These are phyloP conservation scores for Phaeosphaeria sp. DNA, from an alignment of 2,329 filamentous ascomycete genomes.

Conservation along the genomic window DNA sequence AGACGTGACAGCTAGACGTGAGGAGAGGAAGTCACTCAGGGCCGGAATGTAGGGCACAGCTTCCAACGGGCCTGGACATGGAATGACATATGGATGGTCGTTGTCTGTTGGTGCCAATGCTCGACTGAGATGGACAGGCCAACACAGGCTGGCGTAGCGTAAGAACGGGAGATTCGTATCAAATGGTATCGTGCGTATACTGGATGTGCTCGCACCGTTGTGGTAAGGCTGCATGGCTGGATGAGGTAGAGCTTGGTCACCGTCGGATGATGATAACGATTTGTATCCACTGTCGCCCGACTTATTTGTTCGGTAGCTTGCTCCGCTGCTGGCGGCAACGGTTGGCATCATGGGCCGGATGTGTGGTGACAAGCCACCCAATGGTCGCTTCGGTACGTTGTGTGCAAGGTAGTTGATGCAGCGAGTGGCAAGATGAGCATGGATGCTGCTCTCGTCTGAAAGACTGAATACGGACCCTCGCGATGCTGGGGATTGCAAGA, in stretches of 20 bases:
- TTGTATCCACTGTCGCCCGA: constrained; percentile 44
- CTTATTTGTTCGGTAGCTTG: constrained; percentile 30
- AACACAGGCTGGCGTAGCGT: constrained; percentile 39
- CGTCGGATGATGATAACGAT: constrained; percentile 34
- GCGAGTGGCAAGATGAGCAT: constrained; percentile 35
- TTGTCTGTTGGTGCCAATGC: constrained; percentile 19
- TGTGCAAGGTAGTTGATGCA: constrained; percentile 38
- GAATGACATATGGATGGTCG: background rate
- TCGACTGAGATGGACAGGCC: constrained; percentile 41
- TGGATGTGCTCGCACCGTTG: constrained; percentile 7
- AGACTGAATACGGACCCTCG: constrained; percentile 32
- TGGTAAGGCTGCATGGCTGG: constrained; percentile 2
- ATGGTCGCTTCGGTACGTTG: constrained; percentile 34
- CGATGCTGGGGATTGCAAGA: constrained; percentile 26
- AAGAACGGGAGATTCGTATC: constrained; percentile 38
- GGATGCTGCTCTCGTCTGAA: constrained; percentile 28
- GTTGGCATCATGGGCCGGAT: constrained; percentile 10
- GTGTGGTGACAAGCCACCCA: constrained; percentile 22
- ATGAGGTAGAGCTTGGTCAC: constrained; percentile 14
- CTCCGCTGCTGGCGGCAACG: constrained; percentile 8
- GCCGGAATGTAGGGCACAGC: constrained; percentile 29
- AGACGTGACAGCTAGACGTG: constrained; percentile 32
- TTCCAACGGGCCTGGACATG: constrained; percentile 4
- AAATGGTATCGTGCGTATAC: constrained; percentile 22
- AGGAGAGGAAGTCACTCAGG: constrained; percentile 33